Base-by-base conservation (phyloP, 345 rosid genomes). In the Reutealis trisperma region DNA sequence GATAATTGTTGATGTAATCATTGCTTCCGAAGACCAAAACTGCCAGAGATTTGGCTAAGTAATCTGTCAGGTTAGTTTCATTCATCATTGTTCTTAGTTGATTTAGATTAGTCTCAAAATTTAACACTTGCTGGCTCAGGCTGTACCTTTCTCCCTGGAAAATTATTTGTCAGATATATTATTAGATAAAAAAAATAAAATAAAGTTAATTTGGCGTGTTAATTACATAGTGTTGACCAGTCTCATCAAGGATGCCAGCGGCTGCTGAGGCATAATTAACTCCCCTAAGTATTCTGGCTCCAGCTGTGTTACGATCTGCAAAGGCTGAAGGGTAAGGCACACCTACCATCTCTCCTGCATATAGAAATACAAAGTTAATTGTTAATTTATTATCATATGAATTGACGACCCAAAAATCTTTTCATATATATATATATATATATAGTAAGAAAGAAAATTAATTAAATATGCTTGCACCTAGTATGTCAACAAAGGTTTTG, bases 261-360 rank as follows among this genome's bases (percentile, higher is more conserved):
- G 80, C 83, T 25, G 80, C 83, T 3, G 83, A 81, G 44, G 80
- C 83, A 54, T 81, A 81, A 67, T 72, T 81, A 16, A 77, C 77
- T 52, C 83, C 83, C 1, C 80, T 71, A 19, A 77, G 63, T 66
- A 81, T 22, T 62, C 61, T 87, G 16, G 37, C 57, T 67, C 95
- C 98, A 22, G 51, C 15, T 22, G 98, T 83, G 67, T 74, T 81
- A 19, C 97, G 94, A 83, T 93, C 89, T 4, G 97, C 90, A 77
- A 83, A 91, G 32, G 93, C 65, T 16, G 85, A 85, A 58, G 95
- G 97, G 61, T 88, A 63, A 10, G 65, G 32, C 70, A 72, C 70
- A 12, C 83, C 80, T 14, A 81, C 11, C 60, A 51, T 49, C 42
- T 81, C 83, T 15, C 80, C 83, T 81, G 74, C 67, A 62, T 60